These are phyloP conservation scores for Phialocephala subalpina DNA, from an alignment of 2,329 filamentous ascomycete genomes.

Conservation along the genomic window DNA sequence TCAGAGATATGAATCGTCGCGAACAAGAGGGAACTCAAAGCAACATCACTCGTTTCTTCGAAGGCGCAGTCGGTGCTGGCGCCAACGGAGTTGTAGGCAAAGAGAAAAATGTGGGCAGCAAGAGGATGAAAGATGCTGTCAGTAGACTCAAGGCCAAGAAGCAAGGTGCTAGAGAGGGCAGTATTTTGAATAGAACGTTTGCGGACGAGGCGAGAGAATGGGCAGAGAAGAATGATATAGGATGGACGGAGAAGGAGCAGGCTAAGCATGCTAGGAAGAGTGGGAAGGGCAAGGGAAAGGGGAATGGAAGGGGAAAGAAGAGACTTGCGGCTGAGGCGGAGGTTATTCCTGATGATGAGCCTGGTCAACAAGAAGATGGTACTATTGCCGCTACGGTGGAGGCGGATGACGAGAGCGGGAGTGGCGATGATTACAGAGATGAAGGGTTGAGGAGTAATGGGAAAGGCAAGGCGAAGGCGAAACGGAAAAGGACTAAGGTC, in stretches of 20 bases:
- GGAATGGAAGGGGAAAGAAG: slow-evolving; percentile 13
- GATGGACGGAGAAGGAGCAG: slow-evolving; percentile 39
- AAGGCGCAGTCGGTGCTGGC: slow-evolving; percentile 75
- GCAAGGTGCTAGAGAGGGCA: neutral
- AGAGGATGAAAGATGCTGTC: slow-evolving; percentile 80
- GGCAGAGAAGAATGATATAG: slow-evolving; percentile 43
- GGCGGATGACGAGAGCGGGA: slow-evolving; percentile 26
- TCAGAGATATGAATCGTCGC: slow-evolving; percentile 91
- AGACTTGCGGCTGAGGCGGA: slow-evolving; percentile 14
- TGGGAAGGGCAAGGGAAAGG: slow-evolving; percentile 26
- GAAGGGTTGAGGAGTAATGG: slow-evolving; percentile 10
- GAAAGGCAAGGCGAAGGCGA: slow-evolving; percentile 24
- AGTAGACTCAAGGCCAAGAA: slow-evolving; percentile 64
- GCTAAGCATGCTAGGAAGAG: slow-evolving; percentile 31
- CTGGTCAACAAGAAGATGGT: neutral
- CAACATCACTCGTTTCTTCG: slow-evolving; percentile 95
- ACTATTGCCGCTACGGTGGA: neutral
- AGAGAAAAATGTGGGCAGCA: slow-evolving; percentile 67
- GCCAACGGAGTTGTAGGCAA: slow-evolving; percentile 66
- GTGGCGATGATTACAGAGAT: slow-evolving; percentile 24
- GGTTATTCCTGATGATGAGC: neutral
- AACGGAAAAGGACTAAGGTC: slow-evolving; percentile 23
- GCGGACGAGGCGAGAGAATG: slow-evolving; percentile 43
- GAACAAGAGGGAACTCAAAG: slow-evolving; percentile 91
- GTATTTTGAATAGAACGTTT: slow-evolving; percentile 36